A percentile compares a stretch with the other conserved stretches of the same genome.
phyloP scores from a whole-genome alignment of 805 yeast species.

The Zygoascus tannicola region DNA sequence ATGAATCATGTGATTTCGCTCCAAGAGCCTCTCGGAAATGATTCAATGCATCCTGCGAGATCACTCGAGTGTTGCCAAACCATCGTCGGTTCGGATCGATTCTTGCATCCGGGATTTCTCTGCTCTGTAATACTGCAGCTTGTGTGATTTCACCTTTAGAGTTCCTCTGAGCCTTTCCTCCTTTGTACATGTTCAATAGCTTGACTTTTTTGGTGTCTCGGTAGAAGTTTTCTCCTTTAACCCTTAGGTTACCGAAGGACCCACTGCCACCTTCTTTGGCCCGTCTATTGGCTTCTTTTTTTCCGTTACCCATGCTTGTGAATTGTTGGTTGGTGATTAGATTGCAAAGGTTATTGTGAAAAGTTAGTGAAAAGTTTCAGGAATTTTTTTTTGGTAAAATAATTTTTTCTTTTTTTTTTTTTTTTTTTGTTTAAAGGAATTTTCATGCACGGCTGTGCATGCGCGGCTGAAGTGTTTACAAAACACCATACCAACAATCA shows the following conservation, averaged over 20 bases:
- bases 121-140: conserved; percentile 83
- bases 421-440: too few species aligned
- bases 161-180: conserved; percentile 79
- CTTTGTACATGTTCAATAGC: conserved; percentile 84
- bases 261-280: conserved; percentile 67
- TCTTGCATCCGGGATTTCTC: conserved; percentile 81
- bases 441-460: too few species aligned
- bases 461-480: too few species aligned
- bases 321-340: background rate
- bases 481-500: too few species aligned
- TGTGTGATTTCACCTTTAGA: conserved; percentile 77
- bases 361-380: background rate
- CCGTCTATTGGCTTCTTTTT: conserved; percentile 85
- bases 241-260: conserved; percentile 87
- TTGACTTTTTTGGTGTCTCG: conserved; percentile 84
- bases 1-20: conserved; percentile 69
- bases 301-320: conserved; percentile 96
- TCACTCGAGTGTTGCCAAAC: conserved; percentile 97
- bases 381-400: too few species aligned
- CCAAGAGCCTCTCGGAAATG: conserved; percentile 94
- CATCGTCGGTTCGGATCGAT: conserved; percentile 94
- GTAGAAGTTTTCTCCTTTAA: conserved; percentile 95
- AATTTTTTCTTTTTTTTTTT: too few species aligned
- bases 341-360: background rate
- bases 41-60: conserved; percentile 89